phyloP scores from a whole-genome alignment of 2,329 filamentous ascomycete genomes.

The Neofusicoccum sp. region DNA sequence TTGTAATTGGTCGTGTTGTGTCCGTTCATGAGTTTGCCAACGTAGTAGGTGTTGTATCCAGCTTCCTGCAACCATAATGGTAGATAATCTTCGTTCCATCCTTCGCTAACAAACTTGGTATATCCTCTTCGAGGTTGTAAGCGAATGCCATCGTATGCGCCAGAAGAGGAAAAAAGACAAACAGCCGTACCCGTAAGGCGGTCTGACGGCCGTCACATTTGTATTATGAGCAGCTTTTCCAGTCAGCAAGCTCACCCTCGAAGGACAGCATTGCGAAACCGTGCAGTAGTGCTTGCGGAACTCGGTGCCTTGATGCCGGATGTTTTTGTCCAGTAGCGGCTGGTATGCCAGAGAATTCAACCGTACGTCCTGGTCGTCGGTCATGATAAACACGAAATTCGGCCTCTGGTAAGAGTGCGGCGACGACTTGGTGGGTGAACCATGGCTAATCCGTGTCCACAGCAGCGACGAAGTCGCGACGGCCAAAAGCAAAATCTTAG shows the following conservation, averaged over 20 bases:
- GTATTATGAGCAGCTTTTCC: slow-evolving; percentile 68
- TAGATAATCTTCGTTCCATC: slow-evolving; percentile 65
- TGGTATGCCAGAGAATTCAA: slow-evolving; percentile 62
- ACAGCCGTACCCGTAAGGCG: slow-evolving; percentile 47
- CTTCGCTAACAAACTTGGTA: slow-evolving; percentile 63
- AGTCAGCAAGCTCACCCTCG: slow-evolving; percentile 63
- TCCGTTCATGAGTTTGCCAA: slow-evolving; percentile 68
- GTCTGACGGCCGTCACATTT: slow-evolving; percentile 61
- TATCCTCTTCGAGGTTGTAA: slow-evolving; percentile 45
- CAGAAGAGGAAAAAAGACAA: slow-evolving; percentile 23
- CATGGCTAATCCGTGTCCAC: neutral
- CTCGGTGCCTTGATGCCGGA: slow-evolving; percentile 57
- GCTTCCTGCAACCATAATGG: slow-evolving; percentile 67
- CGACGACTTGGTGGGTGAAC: neutral
- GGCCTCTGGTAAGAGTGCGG: slow-evolving; percentile 14
- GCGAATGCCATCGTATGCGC: slow-evolving; percentile 23
- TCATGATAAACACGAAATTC: slow-evolving; percentile 67
- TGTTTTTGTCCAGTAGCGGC: slow-evolving; percentile 55
- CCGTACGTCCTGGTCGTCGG: slow-evolving; percentile 65
- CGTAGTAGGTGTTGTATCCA: slow-evolving; percentile 70
- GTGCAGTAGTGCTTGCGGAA: slow-evolving; percentile 66
- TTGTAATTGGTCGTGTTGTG: slow-evolving; percentile 62
- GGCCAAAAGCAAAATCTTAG: neutral
- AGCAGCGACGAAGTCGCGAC: neutral
- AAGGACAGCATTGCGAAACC: slow-evolving; percentile 65